Evolutionary conservation across 2,329 filamentous ascomycete genomes (phyloP).

Genomic region (Pestalotiopsis sp.): DNA sequence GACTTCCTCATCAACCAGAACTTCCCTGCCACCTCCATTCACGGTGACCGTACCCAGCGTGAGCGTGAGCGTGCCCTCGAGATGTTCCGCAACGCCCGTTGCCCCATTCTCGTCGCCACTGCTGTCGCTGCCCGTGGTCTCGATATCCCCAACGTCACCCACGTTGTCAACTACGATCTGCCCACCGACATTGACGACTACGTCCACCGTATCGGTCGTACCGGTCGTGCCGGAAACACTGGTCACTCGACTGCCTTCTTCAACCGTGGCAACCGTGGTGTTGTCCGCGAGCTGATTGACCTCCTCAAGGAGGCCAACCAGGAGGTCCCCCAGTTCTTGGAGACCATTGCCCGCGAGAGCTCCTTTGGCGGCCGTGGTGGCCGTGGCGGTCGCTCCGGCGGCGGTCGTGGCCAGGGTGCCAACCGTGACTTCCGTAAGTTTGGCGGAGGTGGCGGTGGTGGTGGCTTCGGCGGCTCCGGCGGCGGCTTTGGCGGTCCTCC

Average conservation of each 20-base stretch:
- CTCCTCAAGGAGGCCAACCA: constrained; percentile 98
- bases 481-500: constrained; percentile 44
- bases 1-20: constrained; percentile 99
- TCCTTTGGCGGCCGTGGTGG: constrained; percentile 70
- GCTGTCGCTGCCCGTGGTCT: constrained; percentile 90
- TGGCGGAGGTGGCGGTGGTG: constrained; percentile 56
- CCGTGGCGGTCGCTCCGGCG: constrained; percentile 62
- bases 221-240: constrained; percentile 98
- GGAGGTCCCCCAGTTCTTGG: constrained; percentile 90
- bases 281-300: constrained; percentile 95
- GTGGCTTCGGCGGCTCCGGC: constrained; percentile 41
- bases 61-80: constrained; percentile 98
- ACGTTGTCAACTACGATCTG: constrained; percentile 99
- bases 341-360: constrained; percentile 95
- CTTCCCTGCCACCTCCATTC: constrained; percentile 97
- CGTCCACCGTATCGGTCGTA: constrained; percentile 99
- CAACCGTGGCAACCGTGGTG: constrained; percentile 98
- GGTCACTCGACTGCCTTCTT: constrained; percentile 99
- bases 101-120: constrained; percentile 95
- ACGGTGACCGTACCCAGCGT: constrained; percentile 97
- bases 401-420: constrained; percentile 73
- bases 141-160: constrained; percentile 94
- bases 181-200: constrained; percentile 99
- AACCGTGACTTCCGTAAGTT: constrained; percentile 92
- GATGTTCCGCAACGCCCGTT: constrained; percentile 95